Conservation (phyloP, 2,329 filamentous ascomycete genomes). For the Pestalotiopsis sp. region DNA sequence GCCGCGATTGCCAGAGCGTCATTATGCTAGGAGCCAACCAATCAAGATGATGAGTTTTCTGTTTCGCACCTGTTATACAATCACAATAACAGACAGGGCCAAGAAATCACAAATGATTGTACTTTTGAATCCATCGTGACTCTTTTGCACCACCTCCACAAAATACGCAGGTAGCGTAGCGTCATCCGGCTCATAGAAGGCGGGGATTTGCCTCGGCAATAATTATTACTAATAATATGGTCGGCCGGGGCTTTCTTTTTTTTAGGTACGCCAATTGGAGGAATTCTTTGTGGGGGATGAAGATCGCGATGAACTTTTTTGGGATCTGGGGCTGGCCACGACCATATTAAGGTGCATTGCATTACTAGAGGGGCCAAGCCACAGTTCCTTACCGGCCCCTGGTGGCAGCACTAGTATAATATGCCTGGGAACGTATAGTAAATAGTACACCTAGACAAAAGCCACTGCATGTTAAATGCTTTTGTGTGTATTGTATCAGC, state of each 20-base stretch:
- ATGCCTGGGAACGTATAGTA: too few relatives aligned
- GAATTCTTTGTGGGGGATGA: constrained; percentile 11
- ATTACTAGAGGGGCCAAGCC: too few relatives aligned
- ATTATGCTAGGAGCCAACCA: not conserved
- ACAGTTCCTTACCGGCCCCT: too few relatives aligned
- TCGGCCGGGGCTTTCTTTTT: too few relatives aligned
- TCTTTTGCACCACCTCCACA: not conserved
- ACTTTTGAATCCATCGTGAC: not conserved
- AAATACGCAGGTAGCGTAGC: not conserved
- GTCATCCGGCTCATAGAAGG: not conserved
- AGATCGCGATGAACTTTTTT: not conserved
- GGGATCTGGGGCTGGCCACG: not conserved
- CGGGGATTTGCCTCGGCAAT: constrained; percentile 8
- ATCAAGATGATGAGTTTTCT: too few relatives aligned
- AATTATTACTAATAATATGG: too few relatives aligned
- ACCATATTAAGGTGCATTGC: too few relatives aligned
- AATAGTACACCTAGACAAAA: too few relatives aligned
- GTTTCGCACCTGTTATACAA: too few relatives aligned
- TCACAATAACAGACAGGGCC: not conserved
- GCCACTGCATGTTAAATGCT: too few relatives aligned
- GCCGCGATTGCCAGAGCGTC: constrained; percentile 8
- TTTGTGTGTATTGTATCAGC: too few relatives aligned
- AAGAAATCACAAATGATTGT: not conserved
- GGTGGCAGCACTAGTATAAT: too few relatives aligned
- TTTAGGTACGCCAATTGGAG: not conserved